Conservation (phyloP, 306 rosid genomes). For the Biancaea sappan region DNA sequence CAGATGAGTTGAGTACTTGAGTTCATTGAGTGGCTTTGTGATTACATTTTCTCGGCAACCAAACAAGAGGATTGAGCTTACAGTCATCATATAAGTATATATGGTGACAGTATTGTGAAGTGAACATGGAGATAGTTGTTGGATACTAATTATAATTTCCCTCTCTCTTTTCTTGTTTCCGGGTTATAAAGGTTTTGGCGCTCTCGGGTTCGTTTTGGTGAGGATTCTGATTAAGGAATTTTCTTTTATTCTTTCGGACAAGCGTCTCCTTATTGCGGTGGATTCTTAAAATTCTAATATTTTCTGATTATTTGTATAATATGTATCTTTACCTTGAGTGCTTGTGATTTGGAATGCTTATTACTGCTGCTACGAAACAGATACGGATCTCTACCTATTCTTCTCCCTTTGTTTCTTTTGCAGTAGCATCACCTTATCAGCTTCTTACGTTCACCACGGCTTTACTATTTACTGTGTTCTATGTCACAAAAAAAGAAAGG, state of each 20-base stretch:
- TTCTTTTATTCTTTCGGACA: constrained; percentile 68
- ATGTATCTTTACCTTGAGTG: constrained; percentile 9
- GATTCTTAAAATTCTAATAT: constrained; percentile 47
- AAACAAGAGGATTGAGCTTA: constrained; percentile 45
- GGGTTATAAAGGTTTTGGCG: constrained; percentile 77
- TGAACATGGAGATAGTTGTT: constrained; percentile 40
- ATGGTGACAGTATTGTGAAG: constrained; percentile 34
- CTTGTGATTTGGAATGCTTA: constrained; percentile 49
- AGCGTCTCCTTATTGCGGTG: constrained; percentile 57
- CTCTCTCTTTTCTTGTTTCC: constrained; percentile 38
- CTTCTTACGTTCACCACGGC: constrained; percentile 55
- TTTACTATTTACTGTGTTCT: constrained; percentile 40
- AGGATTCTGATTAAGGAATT: constrained; percentile 81
- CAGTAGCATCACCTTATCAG: constrained; percentile 63
- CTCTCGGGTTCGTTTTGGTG: constrained; percentile 86
- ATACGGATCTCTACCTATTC: constrained; percentile 87
- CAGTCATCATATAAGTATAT: constrained; percentile 32
- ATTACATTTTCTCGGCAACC: constrained; percentile 56
- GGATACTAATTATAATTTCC: constrained; percentile 57
- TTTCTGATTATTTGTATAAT: constrained; percentile 7
- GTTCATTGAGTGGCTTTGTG: constrained; percentile 27
- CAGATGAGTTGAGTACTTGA: constrained; percentile 8
- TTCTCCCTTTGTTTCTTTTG: constrained; percentile 74
- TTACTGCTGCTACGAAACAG: constrained; percentile 44
- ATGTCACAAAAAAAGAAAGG: constrained; percentile 50